Evolutionary conservation across 768 basidiomycete species (phyloP), one percentile per base, ranked within the genome.

Genomic region (Rhizopogon rudus): DNA sequence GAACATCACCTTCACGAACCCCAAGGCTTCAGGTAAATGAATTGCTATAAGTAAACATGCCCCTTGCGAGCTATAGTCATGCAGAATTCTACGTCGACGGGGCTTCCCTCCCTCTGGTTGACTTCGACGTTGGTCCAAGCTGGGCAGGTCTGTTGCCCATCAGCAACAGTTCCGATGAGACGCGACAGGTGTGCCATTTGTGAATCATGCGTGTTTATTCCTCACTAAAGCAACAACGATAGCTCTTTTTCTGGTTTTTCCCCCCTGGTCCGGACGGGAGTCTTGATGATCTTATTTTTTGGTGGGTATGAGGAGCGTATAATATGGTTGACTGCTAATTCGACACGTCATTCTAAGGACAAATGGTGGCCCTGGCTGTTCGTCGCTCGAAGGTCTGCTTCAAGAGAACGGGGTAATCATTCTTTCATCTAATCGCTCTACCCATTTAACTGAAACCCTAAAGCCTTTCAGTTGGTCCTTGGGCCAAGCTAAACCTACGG

Each of bases 231-330:
- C 31, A 54, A 31, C 29, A 20, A n/a, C 40, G 14, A 0, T 52
- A 90, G 86, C 77, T 89, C 14, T 91, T 86, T 74, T 91, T 91
- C 72, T 90, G 88, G 88, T 86, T 88, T 70, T 90, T 88, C 74
- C 88, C 88, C 52, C 86, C 88, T 1, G 87, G 86, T 3, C 85
- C 86, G 0, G 72, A 82, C 60, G 88, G 87, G 17, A 86, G 82
- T 59, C 64, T 79, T 4, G 86, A 91, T 61, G 87, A 90, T 63
- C 62, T 91, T 43, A 84, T 90, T 33, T 87, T 89, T 68, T 90
- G 88, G 88, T 85, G 60, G 48, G 55, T 5, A 17, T 48, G 3
- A 14, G 13, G 20, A 9, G 1, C 13, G 8, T 39, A 7, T 6
- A 31, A 16, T 28, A 33, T 5, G 7, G 42, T 22, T 28, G 5